phyloP scores from a whole-genome alignment of 768 basidiomycete species.

The Goffeauzyma gilvescens region DNA sequence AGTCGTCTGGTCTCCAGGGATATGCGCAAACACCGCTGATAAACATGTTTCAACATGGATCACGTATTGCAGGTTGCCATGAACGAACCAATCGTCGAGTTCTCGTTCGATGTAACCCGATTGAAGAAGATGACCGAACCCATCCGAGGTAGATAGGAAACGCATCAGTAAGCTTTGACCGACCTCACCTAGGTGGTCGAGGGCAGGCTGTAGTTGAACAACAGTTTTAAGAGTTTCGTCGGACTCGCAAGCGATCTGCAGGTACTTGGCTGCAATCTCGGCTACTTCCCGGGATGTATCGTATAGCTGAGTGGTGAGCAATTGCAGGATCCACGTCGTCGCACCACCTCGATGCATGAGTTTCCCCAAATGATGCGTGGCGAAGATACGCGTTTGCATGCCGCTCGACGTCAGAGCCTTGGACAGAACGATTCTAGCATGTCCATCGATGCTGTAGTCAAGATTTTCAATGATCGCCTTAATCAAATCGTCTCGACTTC shows the following conservation, averaged over 20 bases:
- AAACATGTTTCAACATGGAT: slow-evolving; percentile 53
- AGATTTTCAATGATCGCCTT: slow-evolving; percentile 76
- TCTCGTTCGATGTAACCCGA: slow-evolving; percentile 84
- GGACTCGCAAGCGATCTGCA: slow-evolving; percentile 76
- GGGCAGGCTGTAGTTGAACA: slow-evolving; percentile 80
- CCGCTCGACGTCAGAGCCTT: slow-evolving; percentile 89
- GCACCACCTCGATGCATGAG: slow-evolving; percentile 48
- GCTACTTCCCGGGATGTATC: slow-evolving; percentile 80
- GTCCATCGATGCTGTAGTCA: slow-evolving; percentile 81
- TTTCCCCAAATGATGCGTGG: slow-evolving; percentile 67
- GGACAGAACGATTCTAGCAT: slow-evolving; percentile 76
- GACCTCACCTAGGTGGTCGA: slow-evolving; percentile 86
- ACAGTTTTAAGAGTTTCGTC: slow-evolving; percentile 69
- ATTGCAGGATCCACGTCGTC: slow-evolving; percentile 71
- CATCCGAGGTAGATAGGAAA: slow-evolving; percentile 83
- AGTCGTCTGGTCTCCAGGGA: neutral
- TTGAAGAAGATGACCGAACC: slow-evolving; percentile 78
- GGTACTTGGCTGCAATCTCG: slow-evolving; percentile 67
- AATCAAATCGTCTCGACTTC: slow-evolving; percentile 77
- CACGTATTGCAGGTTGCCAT: slow-evolving; percentile 82
- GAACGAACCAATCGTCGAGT: slow-evolving; percentile 92
- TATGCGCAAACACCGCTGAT: neutral
- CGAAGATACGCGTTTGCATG: slow-evolving; percentile 69
- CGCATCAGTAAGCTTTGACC: slow-evolving; percentile 73
- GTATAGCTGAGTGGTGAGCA: slow-evolving; percentile 87